Conservation (phyloP, 495 filamentous ascomycete genomes). For the Cenococcum geophilum region DNA sequence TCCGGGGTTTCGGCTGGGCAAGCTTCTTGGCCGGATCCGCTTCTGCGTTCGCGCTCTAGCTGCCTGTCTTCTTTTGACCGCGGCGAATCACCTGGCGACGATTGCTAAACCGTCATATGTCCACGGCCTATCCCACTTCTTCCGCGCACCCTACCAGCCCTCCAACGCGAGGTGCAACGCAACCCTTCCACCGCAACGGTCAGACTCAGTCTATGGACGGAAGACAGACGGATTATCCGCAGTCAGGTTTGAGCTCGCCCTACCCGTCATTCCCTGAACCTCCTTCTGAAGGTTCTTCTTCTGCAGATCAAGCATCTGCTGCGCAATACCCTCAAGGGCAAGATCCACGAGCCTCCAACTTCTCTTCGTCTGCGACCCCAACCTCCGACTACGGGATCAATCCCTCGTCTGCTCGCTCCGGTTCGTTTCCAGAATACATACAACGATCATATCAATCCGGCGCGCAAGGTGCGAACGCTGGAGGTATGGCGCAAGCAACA, state of each 20-base stretch:
- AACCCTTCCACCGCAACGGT: constrained; percentile 31
- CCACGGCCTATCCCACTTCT: constrained; percentile 35
- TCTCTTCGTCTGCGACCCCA: constrained; percentile 72
- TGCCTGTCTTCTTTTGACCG: constrained; percentile 17
- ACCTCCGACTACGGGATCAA: constrained; percentile 83
- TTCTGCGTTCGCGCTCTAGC: constrained; percentile 15
- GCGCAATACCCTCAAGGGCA: constrained; percentile 59
- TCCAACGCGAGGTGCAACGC: constrained; percentile 35
- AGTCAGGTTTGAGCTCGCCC: constrained; percentile 94
- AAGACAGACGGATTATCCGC: constrained; percentile 86
- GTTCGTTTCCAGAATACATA: constrained; percentile 74
- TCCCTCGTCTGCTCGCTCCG: constrained; percentile 70
- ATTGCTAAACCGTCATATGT: constrained; percentile 39
- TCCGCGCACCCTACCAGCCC: constrained; percentile 28
- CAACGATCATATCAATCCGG: constrained; percentile 53
- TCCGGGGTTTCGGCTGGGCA: constrained; percentile 32
- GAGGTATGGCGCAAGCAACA: constrained; percentile 95
- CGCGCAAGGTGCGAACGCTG: constrained; percentile 67
- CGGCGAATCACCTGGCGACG: constrained; percentile 30
- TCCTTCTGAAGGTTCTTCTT: constrained; percentile 70
- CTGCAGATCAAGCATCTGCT: constrained; percentile 85
- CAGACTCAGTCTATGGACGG: constrained; percentile 68
- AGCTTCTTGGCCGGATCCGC: constrained; percentile 20
- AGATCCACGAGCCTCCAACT: constrained; percentile 67
- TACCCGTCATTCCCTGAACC: constrained; percentile 63